Evolutionary conservation across 768 basidiomycete species (phyloP).

Genomic region (Leccinellum luteum): DNA sequence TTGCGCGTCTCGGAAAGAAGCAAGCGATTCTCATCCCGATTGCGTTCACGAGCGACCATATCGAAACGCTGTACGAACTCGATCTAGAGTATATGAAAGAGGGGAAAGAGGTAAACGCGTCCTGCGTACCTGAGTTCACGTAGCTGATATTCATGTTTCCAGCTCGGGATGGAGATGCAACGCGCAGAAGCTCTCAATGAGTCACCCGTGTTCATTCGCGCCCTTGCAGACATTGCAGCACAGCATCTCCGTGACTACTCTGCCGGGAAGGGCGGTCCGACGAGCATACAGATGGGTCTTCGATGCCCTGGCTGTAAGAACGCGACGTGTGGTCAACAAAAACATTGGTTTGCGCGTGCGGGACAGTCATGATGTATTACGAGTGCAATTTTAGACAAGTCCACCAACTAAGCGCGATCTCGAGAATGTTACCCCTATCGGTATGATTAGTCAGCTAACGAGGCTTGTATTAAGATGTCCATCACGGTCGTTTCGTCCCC

Average conservation of each 20-base stretch:
- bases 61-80: conserved; percentile 96
- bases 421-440: neutral
- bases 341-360: conserved; percentile 84
- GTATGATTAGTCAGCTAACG: conserved; percentile 27
- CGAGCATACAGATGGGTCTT: conserved; percentile 76
- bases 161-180: conserved; percentile 90
- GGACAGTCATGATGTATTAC: conserved; percentile 44
- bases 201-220: conserved; percentile 93
- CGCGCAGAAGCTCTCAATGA: conserved; percentile 92
- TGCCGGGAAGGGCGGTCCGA: conserved; percentile 54
- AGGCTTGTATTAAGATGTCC: conserved; percentile 34
- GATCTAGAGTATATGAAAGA: conserved; percentile 93
- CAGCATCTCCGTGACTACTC: conserved; percentile 69
- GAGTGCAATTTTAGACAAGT: conserved; percentile 1
- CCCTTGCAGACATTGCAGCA: conserved; percentile 86
- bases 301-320: conserved; percentile 95
- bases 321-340: conserved; percentile 80
- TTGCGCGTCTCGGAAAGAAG: conserved; percentile 73
- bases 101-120: conserved; percentile 73
- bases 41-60: conserved; percentile 98
- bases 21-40: conserved; percentile 86
- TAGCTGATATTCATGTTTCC: neutral
- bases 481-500: conserved; percentile 83
- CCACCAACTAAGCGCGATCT: neutral
- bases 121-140: neutral